phyloP scores from a whole-genome alignment of 1,139 yeast species.

The Williopsis jadinii region DNA sequence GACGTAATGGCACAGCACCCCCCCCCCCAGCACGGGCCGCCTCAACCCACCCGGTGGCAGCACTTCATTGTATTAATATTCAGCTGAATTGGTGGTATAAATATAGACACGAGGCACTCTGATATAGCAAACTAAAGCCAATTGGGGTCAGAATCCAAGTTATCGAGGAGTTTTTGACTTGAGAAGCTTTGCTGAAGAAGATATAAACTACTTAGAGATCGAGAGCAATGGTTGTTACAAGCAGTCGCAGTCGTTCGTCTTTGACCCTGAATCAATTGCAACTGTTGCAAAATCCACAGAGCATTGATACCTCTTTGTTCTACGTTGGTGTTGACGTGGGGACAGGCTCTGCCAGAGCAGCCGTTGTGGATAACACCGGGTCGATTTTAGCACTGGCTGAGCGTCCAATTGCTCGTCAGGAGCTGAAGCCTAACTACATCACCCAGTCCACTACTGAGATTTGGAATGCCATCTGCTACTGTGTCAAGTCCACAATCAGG shows the following conservation, averaged over 20 bases:
- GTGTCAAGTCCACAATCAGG: constrained; percentile 65
- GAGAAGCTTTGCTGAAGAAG: no score
- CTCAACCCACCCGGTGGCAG: no score
- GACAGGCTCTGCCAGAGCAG: constrained; percentile 95
- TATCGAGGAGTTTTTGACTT: no score
- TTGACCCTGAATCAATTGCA: constrained; percentile 21
- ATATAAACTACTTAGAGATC: no score
- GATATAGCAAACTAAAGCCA: no score
- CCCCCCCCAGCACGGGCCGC: no score
- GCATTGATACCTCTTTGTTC: constrained; percentile 23
- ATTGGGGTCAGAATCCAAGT: no score
- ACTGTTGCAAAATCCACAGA: constrained; percentile 20
- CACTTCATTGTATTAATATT: no score
- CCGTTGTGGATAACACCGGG: constrained; percentile 78
- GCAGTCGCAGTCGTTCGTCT: constrained; percentile 21
- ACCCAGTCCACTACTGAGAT: constrained; percentile 90
- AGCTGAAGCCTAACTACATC: constrained; percentile 61
- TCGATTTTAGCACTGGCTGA: constrained; percentile 77
- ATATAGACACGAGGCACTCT: no score
- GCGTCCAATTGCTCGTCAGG: constrained; percentile 70
- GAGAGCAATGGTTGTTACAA: constrained; percentile 10
- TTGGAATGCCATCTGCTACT: constrained; percentile 82
- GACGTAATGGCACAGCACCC: no score
- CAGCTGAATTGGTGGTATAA: no score
- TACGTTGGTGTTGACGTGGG: constrained; percentile 96